Evolutionary conservation across 441 rosid genomes (phyloP).

Genomic region (Syzygium syzygioides): DNA sequence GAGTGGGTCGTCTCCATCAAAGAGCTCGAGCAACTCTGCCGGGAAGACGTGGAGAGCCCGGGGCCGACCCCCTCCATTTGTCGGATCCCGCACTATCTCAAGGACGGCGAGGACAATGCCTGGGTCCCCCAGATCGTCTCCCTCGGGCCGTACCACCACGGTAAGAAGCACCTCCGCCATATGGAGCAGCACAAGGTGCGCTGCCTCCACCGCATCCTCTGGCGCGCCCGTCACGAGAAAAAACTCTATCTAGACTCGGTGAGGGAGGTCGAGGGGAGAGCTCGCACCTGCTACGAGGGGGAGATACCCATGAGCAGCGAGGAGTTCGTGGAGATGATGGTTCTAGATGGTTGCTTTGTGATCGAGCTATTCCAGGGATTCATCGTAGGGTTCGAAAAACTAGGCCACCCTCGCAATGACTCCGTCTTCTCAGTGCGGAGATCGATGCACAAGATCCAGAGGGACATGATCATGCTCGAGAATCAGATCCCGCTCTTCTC

Average conservation of each 20-base stretch:
- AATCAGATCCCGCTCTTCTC: background rate
- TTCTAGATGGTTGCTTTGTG: background rate
- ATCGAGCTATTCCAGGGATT: background rate
- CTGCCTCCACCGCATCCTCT: background rate
- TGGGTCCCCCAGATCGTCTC: background rate
- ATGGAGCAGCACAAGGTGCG: background rate
- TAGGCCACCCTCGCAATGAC: background rate
- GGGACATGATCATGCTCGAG: background rate
- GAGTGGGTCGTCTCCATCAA: background rate
- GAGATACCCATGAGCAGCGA: background rate
- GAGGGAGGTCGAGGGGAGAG: background rate
- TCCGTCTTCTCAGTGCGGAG: background rate
- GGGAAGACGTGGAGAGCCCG: background rate
- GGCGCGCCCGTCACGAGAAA: fast-evolving
- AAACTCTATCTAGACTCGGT: background rate
- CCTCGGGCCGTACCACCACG: background rate
- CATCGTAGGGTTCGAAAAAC: background rate
- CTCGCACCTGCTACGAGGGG: background rate
- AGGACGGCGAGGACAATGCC: background rate
- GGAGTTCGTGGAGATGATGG: background rate
- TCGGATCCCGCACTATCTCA: background rate
- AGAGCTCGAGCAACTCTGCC: background rate
- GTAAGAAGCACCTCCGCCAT: background rate
- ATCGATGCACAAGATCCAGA: background rate
- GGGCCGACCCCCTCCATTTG: background rate